These are phyloP conservation scores for Mycena leptocephala DNA, from an alignment of 768 basidiomycete species.

Conservation along the genomic window DNA sequence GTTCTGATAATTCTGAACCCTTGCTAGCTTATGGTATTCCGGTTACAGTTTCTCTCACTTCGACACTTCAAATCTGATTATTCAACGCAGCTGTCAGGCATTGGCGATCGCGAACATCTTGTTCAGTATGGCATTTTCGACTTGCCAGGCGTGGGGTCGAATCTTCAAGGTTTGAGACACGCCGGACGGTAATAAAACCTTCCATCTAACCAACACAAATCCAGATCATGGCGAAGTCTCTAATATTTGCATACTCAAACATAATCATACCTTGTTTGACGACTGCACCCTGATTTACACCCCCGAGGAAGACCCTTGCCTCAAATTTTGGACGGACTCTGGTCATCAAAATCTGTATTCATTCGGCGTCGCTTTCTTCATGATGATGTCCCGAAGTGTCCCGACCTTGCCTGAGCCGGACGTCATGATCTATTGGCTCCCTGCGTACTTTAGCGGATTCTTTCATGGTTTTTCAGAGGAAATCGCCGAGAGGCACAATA, in stretches of 20 bases:
- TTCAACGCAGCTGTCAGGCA: constrained; percentile 51
- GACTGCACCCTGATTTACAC: constrained; percentile 43
- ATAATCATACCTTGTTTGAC: constrained; percentile 45
- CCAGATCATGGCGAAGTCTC: constrained; percentile 52
- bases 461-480: constrained; percentile 42
- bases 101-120: constrained; percentile 48
- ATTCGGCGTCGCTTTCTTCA: constrained; percentile 39
- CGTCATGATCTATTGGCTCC: constrained; percentile 42
- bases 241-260: constrained; percentile 48
- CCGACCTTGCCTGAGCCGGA: constrained; percentile 40
- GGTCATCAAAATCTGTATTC: constrained; percentile 44
- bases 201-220: background rate
- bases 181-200: background rate
- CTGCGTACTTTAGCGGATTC: constrained; percentile 45
- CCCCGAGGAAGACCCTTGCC: constrained; percentile 46
- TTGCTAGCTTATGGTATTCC: no score
- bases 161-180: constrained; percentile 49
- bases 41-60: no score
- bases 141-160: constrained; percentile 54
- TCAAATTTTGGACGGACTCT: constrained; percentile 38
- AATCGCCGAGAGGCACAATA: constrained; percentile 38
- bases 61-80: no score
- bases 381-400: constrained; percentile 37
- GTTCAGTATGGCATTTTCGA: constrained; percentile 43
- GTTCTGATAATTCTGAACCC: no score